These are phyloP conservation scores for Mitragyna speciosa DNA, from an alignment of 257 asterid species.

Conservation along the genomic window DNA sequence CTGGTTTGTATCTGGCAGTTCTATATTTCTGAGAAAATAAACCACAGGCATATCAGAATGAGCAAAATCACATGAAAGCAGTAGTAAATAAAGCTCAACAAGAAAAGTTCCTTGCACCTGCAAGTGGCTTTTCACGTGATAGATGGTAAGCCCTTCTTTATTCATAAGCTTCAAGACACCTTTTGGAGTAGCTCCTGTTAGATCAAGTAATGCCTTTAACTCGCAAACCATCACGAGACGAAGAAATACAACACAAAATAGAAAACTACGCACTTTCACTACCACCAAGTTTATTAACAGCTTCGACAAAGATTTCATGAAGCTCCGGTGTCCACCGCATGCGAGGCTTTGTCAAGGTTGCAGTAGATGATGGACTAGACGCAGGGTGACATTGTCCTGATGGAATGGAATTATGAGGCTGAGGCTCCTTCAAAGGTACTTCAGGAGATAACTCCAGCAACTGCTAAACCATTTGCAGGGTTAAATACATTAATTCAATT, in stretches of 20 bases:
- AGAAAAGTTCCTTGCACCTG: slow-evolving; percentile 41
- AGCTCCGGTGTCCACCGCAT: slow-evolving; percentile 98
- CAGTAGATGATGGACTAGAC: slow-evolving; percentile 49
- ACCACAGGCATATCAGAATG: slow-evolving; percentile 3
- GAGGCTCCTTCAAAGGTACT: slow-evolving; percentile 27
- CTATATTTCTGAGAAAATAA: slow-evolving; percentile 66
- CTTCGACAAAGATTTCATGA: slow-evolving; percentile 72
- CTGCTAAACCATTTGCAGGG: slow-evolving; percentile 35
- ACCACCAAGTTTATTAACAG: slow-evolving; percentile 85
- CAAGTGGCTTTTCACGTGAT: slow-evolving; percentile 90
- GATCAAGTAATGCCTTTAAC: slow-evolving; percentile 2
- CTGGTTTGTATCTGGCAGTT: slow-evolving; percentile 80
- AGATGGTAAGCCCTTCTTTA: slow-evolving; percentile 71
- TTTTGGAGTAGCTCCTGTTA: slow-evolving; percentile 67
- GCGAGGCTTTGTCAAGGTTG: slow-evolving; percentile 57
- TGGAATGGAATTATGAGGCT: slow-evolving; percentile 28
- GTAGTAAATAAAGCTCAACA: neutral
- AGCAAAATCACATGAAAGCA: neutral
- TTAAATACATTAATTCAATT: slow-evolving; percentile 3
- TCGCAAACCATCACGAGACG: neutral
- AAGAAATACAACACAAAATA: slow-evolving; percentile 7
- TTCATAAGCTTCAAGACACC: slow-evolving; percentile 82
- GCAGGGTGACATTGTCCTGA: slow-evolving; percentile 34
- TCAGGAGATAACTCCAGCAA: slow-evolving; percentile 44
- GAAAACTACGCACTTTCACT: slow-evolving; percentile 59